Evolutionary conservation across 176 grass and related monocot species (phyloP).

Genomic region (Tillandsia fasciculata): DNA sequence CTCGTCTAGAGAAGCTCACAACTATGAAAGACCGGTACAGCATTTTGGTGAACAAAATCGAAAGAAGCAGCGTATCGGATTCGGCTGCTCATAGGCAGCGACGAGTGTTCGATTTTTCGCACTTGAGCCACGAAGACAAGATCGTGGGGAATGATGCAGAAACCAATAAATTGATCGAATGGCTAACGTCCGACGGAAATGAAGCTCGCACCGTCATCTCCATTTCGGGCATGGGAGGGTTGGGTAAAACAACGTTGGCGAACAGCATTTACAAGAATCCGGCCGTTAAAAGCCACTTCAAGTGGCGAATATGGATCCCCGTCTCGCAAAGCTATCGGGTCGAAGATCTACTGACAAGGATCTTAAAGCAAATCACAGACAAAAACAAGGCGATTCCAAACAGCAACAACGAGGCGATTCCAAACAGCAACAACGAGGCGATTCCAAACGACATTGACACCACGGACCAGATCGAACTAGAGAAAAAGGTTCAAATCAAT

Average conservation of each 20-base stretch:
- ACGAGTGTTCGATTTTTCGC: background rate
- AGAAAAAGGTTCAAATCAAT: background rate
- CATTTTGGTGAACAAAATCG: too few species aligned
- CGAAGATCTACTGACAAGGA: conserved; percentile 29
- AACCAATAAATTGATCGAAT: conserved; percentile 21
- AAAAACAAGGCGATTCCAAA: background rate
- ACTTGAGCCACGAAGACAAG: conserved; percentile 5
- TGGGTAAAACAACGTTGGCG: conserved; percentile 47
- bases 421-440: background rate
- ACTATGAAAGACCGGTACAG: too few species aligned
- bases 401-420: background rate
- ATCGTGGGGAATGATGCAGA: conserved; percentile 26
- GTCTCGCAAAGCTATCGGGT: conserved; percentile 26
- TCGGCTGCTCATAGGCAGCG: background rate
- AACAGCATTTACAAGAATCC: conserved; percentile 27
- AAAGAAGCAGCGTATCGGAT: too few species aligned
- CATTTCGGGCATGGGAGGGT: conserved; percentile 42
- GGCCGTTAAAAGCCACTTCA: conserved; percentile 16
- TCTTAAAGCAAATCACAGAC: conserved; percentile 12
- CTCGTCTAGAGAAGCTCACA: too few species aligned
- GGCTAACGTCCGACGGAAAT: conserved; percentile 19
- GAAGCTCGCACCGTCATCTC: conserved; percentile 24
- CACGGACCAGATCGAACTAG: background rate
- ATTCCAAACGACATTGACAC: background rate
- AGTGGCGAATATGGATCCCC: conserved; percentile 33